These are phyloP conservation scores for Dendrocalamus sinicus DNA, from an alignment of 176 grass and related monocot genomes.

Conservation along the genomic window DNA sequence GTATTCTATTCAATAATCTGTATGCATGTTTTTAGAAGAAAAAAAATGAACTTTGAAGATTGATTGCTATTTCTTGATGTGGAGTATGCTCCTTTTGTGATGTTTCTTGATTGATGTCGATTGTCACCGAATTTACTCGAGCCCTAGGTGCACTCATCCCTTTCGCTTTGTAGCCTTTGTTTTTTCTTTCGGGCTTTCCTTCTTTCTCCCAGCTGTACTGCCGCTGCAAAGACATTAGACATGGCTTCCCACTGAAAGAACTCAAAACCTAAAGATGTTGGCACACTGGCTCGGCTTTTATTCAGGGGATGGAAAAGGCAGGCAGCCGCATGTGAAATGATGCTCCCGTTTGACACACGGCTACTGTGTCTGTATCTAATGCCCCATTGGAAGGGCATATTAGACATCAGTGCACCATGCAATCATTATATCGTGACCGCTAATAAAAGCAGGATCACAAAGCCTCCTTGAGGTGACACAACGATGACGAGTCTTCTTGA, in stretches of 20 bases:
- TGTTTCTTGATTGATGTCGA: no score
- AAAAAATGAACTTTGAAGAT: no score
- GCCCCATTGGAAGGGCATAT: conserved; percentile 29
- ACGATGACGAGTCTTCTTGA: neutral
- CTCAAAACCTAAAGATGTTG: conserved; percentile 28
- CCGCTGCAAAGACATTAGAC: neutral
- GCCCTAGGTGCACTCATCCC: conserved; percentile 7
- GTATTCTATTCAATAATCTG: no score
- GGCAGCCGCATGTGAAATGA: conserved; percentile 45
- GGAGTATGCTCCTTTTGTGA: no score
- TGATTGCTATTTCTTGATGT: no score
- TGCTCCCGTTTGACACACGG: conserved; percentile 36
- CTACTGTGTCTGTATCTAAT: conserved; percentile 29
- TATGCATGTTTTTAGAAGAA: no score
- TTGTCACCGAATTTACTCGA: no score
- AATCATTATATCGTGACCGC: conserved; percentile 24
- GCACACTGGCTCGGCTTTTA: conserved; percentile 27
- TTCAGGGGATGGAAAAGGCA: conserved; percentile 36
- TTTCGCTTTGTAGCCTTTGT: conserved; percentile 28
- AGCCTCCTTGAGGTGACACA: neutral
- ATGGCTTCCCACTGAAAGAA: conserved; percentile 30
- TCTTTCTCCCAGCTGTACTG: neutral
- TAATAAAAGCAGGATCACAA: conserved; percentile 13
- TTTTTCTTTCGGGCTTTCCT: conserved; percentile 12
- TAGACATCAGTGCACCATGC: neutral